Conservation (phyloP, 2,329 filamentous ascomycete species). For the Plenodomus tracheiphilus region DNA sequence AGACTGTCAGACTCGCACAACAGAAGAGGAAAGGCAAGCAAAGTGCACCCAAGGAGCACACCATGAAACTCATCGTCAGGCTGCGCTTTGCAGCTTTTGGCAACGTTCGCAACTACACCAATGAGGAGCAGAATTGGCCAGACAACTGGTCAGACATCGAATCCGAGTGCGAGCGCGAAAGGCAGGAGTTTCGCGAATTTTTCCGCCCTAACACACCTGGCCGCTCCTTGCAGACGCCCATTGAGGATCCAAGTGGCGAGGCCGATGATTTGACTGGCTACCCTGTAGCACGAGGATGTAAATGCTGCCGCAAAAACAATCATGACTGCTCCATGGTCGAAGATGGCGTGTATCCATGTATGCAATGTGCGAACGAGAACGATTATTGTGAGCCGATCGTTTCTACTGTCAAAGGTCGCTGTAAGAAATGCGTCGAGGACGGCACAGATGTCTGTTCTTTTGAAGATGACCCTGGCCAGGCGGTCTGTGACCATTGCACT, state of each 20-base stretch:
- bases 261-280: constrained; percentile 38
- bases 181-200: constrained; percentile 5
- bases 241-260: constrained; percentile 27
- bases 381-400: constrained; percentile 41
- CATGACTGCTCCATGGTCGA: constrained; percentile 30
- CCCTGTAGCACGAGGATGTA: constrained; percentile 41
- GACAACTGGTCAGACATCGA: constrained; percentile 25
- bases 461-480: constrained; percentile 15
- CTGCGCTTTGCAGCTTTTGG: constrained; percentile 17
- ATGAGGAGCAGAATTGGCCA: constrained; percentile 35
- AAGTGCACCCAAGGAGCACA: constrained; percentile 1
- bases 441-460: constrained; percentile 25
- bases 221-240: constrained; percentile 11
- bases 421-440: constrained; percentile 30
- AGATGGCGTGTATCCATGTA: constrained; percentile 34
- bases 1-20: constrained; percentile 8
- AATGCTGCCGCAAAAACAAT: constrained; percentile 30
- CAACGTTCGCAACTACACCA: constrained; percentile 25
- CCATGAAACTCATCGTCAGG: constrained; percentile 23
- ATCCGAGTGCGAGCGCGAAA: constrained; percentile 16
- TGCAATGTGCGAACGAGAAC: constrained; percentile 16
- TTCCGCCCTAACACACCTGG: constrained; percentile 17
- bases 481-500: constrained; percentile 24
- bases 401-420: constrained; percentile 32
- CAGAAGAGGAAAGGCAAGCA: constrained; percentile 14